Conservation (phyloP, 192 early-diverging fungal species). For the Podila epicladia region DNA sequence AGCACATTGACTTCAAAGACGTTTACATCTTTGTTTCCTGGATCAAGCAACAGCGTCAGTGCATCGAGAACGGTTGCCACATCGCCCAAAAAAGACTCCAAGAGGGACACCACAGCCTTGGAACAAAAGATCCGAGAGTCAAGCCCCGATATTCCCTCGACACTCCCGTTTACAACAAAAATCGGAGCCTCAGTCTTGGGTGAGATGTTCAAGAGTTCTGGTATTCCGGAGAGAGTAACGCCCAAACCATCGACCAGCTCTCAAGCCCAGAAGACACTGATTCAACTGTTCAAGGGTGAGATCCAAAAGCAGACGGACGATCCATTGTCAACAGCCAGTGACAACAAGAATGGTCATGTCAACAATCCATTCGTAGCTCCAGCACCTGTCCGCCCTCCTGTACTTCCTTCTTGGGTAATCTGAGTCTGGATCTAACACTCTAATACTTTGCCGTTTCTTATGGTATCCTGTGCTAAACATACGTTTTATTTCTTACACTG, state of each 20-base stretch:
- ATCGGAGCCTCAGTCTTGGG: not conserved
- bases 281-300: no score
- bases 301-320: no score
- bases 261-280: no score
- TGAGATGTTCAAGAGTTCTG: no score
- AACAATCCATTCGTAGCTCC: conserved; percentile 20
- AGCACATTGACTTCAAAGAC: conserved; percentile 19
- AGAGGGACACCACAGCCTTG: not conserved
- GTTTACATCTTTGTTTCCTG: not conserved
- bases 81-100: conserved; percentile 2
- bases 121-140: not conserved
- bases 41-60: conserved; percentile 2
- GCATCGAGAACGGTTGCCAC: not conserved
- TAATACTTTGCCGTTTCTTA: not conserved
- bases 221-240: no score
- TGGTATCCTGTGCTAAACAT: not conserved
- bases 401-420: conserved; percentile 10
- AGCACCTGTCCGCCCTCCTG: not conserved
- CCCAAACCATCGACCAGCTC: no score
- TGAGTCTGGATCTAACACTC: no score
- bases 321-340: not conserved
- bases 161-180: not conserved
- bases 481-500: not conserved
- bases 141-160: conserved; percentile 3
- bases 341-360: not conserved